Conservation (phyloP, 2,329 filamentous ascomycete species). For the Colletotrichum lentis region DNA sequence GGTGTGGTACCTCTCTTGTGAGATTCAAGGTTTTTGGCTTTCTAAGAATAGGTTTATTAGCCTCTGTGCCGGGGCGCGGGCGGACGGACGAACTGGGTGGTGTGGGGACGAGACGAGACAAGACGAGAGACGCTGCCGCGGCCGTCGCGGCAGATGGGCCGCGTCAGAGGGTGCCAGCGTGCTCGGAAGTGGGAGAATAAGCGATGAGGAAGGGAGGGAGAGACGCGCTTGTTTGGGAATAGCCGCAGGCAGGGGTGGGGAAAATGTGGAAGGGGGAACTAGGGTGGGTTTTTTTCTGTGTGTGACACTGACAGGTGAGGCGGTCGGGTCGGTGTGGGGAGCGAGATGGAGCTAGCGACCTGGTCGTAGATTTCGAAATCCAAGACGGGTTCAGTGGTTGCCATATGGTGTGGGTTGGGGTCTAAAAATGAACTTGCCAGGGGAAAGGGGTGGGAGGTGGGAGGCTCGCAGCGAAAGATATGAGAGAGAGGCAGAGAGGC, state of each 20-base stretch:
- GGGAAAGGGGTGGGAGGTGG: not conserved
- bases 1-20: too few species aligned
- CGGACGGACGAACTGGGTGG: slow-evolving; percentile 19
- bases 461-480: not conserved
- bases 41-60: slow-evolving; percentile 31
- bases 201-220: not conserved
- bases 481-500: not conserved
- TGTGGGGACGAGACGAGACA: slow-evolving; percentile 1
- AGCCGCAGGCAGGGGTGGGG: not conserved
- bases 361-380: too few species aligned
- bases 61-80: not conserved
- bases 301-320: slow-evolving; percentile 10
- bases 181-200: not conserved
- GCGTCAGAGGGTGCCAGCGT: not conserved
- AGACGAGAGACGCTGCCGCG: slow-evolving; percentile 1
- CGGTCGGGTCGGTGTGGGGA: not conserved
- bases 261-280: not conserved
- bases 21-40: slow-evolving; percentile 3
- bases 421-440: slow-evolving; percentile 30
- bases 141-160: slow-evolving; percentile 21
- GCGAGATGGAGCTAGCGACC: not conserved
- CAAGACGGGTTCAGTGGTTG: not conserved
- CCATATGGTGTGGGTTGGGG: slow-evolving; percentile 12
- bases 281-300: not conserved
- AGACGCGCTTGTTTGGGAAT: slow-evolving; percentile 3